phyloP scores from a whole-genome alignment of 257 asterid species.

The Ballota nigra region DNA sequence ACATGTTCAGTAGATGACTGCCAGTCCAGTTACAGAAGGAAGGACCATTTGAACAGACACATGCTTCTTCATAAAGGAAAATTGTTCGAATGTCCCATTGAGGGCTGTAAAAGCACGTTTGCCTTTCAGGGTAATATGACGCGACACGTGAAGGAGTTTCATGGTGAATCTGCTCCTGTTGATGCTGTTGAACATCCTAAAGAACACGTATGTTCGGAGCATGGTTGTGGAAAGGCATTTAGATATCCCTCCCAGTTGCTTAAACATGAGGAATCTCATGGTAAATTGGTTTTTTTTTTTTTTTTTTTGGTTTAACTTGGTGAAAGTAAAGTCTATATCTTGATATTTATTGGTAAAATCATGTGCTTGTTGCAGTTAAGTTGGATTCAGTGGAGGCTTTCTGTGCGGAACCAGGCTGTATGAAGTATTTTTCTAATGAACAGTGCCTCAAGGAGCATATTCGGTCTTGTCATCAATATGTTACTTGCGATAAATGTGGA shows the following conservation, averaged over 20 bases:
- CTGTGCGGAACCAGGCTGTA: conserved; percentile 83
- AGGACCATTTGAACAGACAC: conserved; percentile 74
- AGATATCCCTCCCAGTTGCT: conserved; percentile 54
- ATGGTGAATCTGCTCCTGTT: conserved; percentile 22
- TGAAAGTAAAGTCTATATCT: not conserved
- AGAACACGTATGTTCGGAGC: conserved; percentile 55
- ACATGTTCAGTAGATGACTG: conserved; percentile 72
- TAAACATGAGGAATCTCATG: conserved; percentile 75
- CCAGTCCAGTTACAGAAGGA: conserved; percentile 65
- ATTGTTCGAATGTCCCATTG: conserved; percentile 55
- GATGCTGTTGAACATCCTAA: conserved; percentile 24
- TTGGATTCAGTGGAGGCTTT: conserved; percentile 69
- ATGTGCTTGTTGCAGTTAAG: conserved; percentile 54
- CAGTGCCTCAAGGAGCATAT: conserved; percentile 78
- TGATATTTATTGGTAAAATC: not conserved
- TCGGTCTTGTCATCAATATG: conserved; percentile 58
- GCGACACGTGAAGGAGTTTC: conserved; percentile 64
- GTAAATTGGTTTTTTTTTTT: conserved; percentile 25
- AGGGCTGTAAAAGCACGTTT: conserved; percentile 46
- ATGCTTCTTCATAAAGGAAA: conserved; percentile 36
- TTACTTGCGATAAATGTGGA: conserved; percentile 72
- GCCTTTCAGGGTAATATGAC: conserved; percentile 54
- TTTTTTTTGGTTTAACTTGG: not conserved
- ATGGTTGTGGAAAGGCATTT: conserved; percentile 75
- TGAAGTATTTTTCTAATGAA: conserved; percentile 72